A percentile compares a stretch with the other conserved stretches of the same genome.
These are phyloP conservation scores for Pichiaceae sp. DNA, from an alignment of 1,139 yeast genomes.

Conservation along the genomic window DNA sequence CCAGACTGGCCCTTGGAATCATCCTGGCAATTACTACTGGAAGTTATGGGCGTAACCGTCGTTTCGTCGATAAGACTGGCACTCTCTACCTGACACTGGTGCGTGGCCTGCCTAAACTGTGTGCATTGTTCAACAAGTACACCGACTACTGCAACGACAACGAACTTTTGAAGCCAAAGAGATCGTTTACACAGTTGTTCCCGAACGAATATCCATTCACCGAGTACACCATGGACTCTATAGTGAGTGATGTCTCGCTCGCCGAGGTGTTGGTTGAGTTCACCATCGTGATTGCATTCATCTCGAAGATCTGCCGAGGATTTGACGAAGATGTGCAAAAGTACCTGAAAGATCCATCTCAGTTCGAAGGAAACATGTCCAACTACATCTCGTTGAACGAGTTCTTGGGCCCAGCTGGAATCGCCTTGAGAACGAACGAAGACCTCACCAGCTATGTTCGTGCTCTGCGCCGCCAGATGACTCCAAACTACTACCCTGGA, in stretches of 20 bases:
- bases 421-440: neutral
- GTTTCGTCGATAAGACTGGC: slow-evolving; percentile 11
- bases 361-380: neutral
- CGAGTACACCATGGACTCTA: slow-evolving; percentile 63
- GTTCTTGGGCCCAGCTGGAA: slow-evolving; percentile 3
- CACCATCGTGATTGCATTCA: slow-evolving; percentile 47
- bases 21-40: slow-evolving; percentile 36
- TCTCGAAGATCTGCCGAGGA: slow-evolving; percentile 44
- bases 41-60: slow-evolving; percentile 11
- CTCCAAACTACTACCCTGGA: slow-evolving; percentile 40
- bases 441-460: neutral
- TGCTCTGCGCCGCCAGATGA: neutral
- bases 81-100: slow-evolving; percentile 12
- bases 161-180: slow-evolving; percentile 41
- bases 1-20: slow-evolving; percentile 55
- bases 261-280: slow-evolving; percentile 72
- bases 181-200: slow-evolving; percentile 59
- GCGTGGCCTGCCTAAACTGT: slow-evolving; percentile 16
- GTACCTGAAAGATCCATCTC: slow-evolving; percentile 1
- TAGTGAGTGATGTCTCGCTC: slow-evolving; percentile 60
- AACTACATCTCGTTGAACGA: slow-evolving; percentile 2
- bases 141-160: slow-evolving; percentile 45
- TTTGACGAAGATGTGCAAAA: slow-evolving; percentile 58
- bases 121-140: slow-evolving; percentile 34
- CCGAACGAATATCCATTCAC: slow-evolving; percentile 62